Evolutionary conservation across 1,284 basidiomycete genomes (phyloP), one percentile per base, ranked within the genome.

Genomic region (Heterobasidion annosum): DNA sequence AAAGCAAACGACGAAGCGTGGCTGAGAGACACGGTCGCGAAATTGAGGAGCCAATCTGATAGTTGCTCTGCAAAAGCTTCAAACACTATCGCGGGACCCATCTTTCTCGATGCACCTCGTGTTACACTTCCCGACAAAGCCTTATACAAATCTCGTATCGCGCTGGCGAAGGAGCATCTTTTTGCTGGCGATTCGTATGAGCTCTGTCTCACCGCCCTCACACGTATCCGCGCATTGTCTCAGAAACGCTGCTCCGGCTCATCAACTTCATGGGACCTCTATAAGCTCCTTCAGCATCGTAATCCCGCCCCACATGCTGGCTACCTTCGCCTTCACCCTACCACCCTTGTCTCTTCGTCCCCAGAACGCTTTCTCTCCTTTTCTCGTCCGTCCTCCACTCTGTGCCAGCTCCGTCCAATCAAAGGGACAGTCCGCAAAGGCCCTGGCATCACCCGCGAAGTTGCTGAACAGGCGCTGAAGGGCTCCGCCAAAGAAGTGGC

Each of bases 321-420:
- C 0, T 98, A 85, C 70, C 67, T 98, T 62, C 85, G 79, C 62
- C 82, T 84, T 59, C 84, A 73, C 62, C 82, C 72, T 44, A 83
- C 75, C 34, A 91, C 76, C 25, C 76, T 83, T 45, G 73, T 82
- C 57, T 93, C 81, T 52, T 97, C 93, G 0, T 94, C 91, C 1
- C 96, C 96, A 0, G 96, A 98, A 64, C 82, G 95, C 1, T 98
- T 99, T 70, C 75, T 99, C 32, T 90, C 89, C n/a, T 92, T 86
- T 60, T 81, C 84, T 15, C 76, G 83, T 8, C 75, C 80, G 2
- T 88, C 89, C 0, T 65, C 74, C 48, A 67, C 78, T 1, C 65
- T 76, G 18, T 88, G 89, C 63, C 91, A 97, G 69, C 82, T 98
- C 66, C 90, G 94, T 52, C 95, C 95, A 0, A 98, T 99, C 70